Base-by-base conservation (phyloP, 108 stramenopile genomes). In the Fistulifera solaris region DNA sequence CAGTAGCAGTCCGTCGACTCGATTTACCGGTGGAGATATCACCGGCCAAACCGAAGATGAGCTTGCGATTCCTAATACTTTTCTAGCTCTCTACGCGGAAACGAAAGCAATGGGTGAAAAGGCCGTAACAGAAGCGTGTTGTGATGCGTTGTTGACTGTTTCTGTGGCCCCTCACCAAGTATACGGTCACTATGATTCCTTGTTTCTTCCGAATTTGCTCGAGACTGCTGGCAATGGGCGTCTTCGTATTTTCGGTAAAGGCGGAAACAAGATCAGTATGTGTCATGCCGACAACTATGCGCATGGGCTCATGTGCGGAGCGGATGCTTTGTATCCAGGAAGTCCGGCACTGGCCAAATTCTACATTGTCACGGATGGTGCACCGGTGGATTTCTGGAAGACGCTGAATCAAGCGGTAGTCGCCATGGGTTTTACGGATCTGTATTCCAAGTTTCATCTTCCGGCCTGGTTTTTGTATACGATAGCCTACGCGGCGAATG, bases 281-380 rank as follows among this genome's bases (percentile, higher is more conserved):
- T 87, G 85, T 35, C 89, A 97, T 56, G 93, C 95, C 18, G 98
- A 99, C 66, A 99, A 97, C 65, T 99, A 99, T 66, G 93, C 89
- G 50, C 96, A 97, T 62, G 98, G 96, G 16, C 58, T 99, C 14
- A 89, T 97, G 27, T 75, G 94, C 43, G 87, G 90, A 19, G 86
- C 81, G 8, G 87, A 83, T 71, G 87, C 92, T 15, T 63, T 99
- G 18, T 72, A 85, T 57, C 51, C 67, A 16, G 76, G 61, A 6
- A 81, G 77, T 49, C 91, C 88, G 1, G 93, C 92, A 0, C 71
- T 95, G 19, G 94, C 85, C 0, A 94, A 94, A 49, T 99, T 95
- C 66, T 99, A 99, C 73, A 92, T 99, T 53, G 84, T 95, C 38
- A 97, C 96, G 0, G 98, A 99, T 66, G 94, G 81, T n/a, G 72